Evolutionary conservation across 768 basidiomycete species (phyloP).

Genomic region (Psilocybe tampanensis): DNA sequence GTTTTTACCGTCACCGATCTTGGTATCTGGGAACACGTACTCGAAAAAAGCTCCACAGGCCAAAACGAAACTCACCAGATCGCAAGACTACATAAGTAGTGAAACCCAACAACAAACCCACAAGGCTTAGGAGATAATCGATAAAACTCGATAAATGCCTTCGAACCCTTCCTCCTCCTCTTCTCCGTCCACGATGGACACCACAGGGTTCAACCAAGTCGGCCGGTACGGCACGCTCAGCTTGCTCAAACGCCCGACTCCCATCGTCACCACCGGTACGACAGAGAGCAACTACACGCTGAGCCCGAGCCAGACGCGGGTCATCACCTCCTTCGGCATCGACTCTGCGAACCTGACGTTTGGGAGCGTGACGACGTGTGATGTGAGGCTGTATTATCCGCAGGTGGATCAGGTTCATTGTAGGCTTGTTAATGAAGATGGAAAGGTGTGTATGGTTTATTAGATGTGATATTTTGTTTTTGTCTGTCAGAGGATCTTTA

Average conservation of each 20-base stretch:
- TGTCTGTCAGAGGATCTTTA: no score
- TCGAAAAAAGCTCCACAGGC: no score
- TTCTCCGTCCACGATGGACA: no score
- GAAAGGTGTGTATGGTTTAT: slow-evolving; percentile 45
- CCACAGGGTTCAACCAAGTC: slow-evolving; percentile 48
- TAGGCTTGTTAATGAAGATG: slow-evolving; percentile 67
- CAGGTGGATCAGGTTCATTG: slow-evolving; percentile 66
- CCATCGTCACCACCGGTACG: background rate
- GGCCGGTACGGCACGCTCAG: slow-evolving; percentile 69
- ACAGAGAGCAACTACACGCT: background rate
- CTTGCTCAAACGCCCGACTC: slow-evolving; percentile 52
- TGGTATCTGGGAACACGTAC: no score
- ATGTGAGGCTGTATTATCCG: slow-evolving; percentile 70
- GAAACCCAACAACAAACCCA: no score
- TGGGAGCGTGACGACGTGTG: slow-evolving; percentile 64
- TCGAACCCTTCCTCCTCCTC: no score
- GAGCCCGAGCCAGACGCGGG: slow-evolving; percentile 35
- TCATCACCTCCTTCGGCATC: slow-evolving; percentile 71
- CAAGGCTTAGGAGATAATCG: no score
- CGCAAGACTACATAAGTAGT: no score
- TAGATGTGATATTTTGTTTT: background rate
- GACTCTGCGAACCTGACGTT: slow-evolving; percentile 70
- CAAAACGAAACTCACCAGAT: no score
- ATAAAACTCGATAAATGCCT: no score
- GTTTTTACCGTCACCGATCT: no score